Evolutionary conservation across 148 eudicot genomes (phyloP), one percentile per base, ranked within the genome.

Genomic region (Rhododendron vialii): DNA sequence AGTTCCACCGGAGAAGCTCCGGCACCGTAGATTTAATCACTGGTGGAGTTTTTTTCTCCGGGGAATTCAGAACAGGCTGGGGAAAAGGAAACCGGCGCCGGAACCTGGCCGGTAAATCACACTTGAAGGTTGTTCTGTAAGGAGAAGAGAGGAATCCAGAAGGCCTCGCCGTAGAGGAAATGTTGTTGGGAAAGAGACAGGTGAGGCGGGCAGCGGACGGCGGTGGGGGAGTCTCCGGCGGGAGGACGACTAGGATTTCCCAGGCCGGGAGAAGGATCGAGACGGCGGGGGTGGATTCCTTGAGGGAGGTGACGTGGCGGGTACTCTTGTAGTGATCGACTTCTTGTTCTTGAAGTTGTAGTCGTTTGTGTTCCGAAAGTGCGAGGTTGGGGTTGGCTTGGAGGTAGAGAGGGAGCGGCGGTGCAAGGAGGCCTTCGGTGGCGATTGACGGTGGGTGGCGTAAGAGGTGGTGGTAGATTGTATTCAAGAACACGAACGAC

Each of bases 201-300:
- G 67, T 28, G 69, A 69, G 89, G 6, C 77, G 36, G 20, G 12
- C 63, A 24, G 18, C 55, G 26, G 63, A 17, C 9, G 14, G 1
- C 22, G 73, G 20, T 2, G 50, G 55, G 1, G 82, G 59, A 20
- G 81, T 84, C 41, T 87, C 93, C 26, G 92, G 89, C 9, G 89
- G 82, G 22, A 86, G 86, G 41, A 95, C 77, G 7, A 95, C 91
- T 4, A 91, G 86, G 9, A 92, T 89, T 67, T 91, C 91, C 94
- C 97, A 94, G 10, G 88, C 92, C 2, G 95, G 96, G 13, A 95
- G 75, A 51, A 95, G 84, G 81, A 94, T 43, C 7, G 96, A 86
- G 30, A 84, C 81, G 81, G 87, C 67, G 78, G 71, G 18, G 43
- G 59, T 12, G 0, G 36, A 1, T 13, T 71, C 76, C 1, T 4